Evolutionary conservation across 2,329 filamentous ascomycete genomes (phyloP), one percentile per base, ranked within the genome.

Genomic region (Scytalidium sp.): DNA sequence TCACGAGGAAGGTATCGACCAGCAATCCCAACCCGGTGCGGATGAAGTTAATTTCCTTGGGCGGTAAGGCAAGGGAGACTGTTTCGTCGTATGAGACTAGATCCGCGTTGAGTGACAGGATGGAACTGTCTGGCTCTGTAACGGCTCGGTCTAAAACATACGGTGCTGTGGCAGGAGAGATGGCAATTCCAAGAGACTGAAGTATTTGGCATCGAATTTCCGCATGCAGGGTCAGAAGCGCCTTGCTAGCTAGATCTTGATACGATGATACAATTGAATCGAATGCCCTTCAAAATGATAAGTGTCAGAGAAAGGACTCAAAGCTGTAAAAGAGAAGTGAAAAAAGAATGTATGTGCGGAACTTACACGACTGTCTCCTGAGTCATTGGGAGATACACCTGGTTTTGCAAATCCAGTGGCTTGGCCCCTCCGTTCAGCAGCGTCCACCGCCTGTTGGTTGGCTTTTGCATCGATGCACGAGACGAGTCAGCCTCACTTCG

Each of bases 51-150:
- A 84, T 80, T 67, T 96, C 90, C 39, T 79, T 73, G 7, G 80
- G 71, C 3, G 88, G 85, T 4, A 97, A 78, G 65, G 87, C 90
- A 2, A 79, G 79, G 3, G 83, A 81, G 32, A 91, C 78, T 19
- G 87, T 91, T 60, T 93, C 90, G 66, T 97, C 92, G 67, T 96
- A 95, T 21, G 83, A 76, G n/a, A 95, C 84, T 23, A 99, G 79
- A 54, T 91, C 87, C 43, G 84, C 80, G 70, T 96, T 96, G 48
- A 99, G 81, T 17, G 79, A 78, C n/a, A 97, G 74, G 42, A 99
- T 87, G 48, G 85, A 78, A 3, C 90, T 83, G 64, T 92, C 89
- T 0, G 89, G 88, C 56, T 90, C 87, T 52, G 82, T 81, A 55
- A 90, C 87, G 20, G 88, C 80, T 59, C 89, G 85, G 54, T 89